Base-by-base conservation (phyloP, 2,329 filamentous ascomycete species). In the Biscogniauxia sp. region DNA sequence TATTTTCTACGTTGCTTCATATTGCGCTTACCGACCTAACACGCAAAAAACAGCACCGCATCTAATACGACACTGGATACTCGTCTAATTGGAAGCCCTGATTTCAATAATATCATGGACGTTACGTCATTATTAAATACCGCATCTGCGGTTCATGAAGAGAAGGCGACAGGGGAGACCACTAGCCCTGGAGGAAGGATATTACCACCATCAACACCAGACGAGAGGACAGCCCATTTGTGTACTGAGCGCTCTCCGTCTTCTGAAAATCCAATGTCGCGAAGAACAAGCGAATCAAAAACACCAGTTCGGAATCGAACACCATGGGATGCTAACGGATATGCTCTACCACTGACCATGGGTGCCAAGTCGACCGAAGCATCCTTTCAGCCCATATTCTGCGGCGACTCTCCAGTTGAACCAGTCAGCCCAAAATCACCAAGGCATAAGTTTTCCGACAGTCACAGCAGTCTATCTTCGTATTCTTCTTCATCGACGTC, bases 261-360 rank as follows among this genome's bases (percentile, higher is more conserved):
- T 53, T 67, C 65, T 20, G 66, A 67, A 15, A 65, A 57, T 41
- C 65, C 66, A 54, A 28, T 61, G 52, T 63, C 64, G 51, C 65
- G 65, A 53, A 66, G 68, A 53, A 64, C 66, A 8, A 72, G 73
- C 61, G 73, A 75, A 50, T 67, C 71, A 7, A 66, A 68, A 57
- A 59, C 70, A 20, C 62, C 72, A 5, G 71, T 62, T 61, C 67
- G 74, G 55, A 77, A 69, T 62, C 78, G 81, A 58, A 82, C 75
- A 49, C 81, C 81, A 56, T 84, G 82, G 82, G 79, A 82, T 61
- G 81, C 78, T 19, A 78, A 77, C 37, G 81, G 80, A 51, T 83
- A 81, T 63, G 79, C 78, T 23, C 73, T 83, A 20, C 78, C 80
- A 4, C 69, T 78, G 51, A 73, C 76, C 13, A 62, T 77, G 57